These are phyloP conservation scores for Gossypium gossypioides DNA, from an alignment of 441 rosid genomes.

Conservation along the genomic window DNA sequence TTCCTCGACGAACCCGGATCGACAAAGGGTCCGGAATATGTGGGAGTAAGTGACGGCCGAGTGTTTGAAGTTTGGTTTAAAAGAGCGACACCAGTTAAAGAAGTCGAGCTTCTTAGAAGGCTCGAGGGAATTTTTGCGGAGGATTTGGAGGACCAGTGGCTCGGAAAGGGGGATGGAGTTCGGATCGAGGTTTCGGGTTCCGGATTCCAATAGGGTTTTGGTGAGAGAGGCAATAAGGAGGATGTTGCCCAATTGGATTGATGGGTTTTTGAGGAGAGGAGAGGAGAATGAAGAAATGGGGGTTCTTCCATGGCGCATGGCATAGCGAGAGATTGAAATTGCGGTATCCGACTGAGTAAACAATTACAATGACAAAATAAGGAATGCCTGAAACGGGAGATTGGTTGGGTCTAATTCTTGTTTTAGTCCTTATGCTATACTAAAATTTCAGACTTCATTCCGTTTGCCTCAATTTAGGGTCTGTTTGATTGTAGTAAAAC, in stretches of 20 bases:
- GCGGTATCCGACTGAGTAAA: neutral
- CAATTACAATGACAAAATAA: neutral
- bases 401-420: neutral
- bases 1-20: conserved; percentile 43
- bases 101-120: conserved; percentile 51
- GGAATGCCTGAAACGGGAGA: neutral
- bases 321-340: conserved; percentile 9
- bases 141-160: conserved; percentile 52
- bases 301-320: conserved; percentile 36
- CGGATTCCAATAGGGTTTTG: conserved; percentile 51
- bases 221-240: conserved; percentile 54
- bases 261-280: conserved; percentile 16
- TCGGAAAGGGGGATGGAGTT: conserved; percentile 46
- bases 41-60: conserved; percentile 48
- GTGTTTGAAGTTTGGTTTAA: conserved; percentile 50
- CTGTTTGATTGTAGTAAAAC: no score
- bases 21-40: conserved; percentile 51
- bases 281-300: conserved; percentile 16
- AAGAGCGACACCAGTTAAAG: conserved; percentile 58
- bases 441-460: no score
- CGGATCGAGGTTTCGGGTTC: conserved; percentile 51
- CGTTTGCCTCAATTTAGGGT: no score
- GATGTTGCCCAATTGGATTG: conserved; percentile 33
- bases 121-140: conserved; percentile 42
- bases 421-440: no score